Evolutionary conservation across 2,329 filamentous ascomycete species (phyloP).

Genomic region (Fusarium sp.): DNA sequence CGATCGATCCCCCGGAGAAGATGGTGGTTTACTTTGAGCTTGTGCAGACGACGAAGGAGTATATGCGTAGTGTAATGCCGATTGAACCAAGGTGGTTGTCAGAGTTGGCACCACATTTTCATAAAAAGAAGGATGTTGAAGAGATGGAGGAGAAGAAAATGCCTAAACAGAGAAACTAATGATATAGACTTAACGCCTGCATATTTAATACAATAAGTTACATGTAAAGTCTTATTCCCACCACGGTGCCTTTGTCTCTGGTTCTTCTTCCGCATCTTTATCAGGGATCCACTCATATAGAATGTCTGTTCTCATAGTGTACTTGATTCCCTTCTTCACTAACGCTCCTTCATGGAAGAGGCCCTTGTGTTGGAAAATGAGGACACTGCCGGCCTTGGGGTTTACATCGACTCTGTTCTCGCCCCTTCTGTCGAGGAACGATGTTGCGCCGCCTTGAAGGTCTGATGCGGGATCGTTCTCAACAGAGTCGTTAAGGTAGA

Average conservation of each 20-base stretch:
- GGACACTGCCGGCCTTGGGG: conserved; percentile 66
- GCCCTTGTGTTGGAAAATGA: conserved; percentile 68
- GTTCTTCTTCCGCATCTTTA: not conserved
- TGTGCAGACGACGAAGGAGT: conserved; percentile 88
- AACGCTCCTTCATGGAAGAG: conserved; percentile 65
- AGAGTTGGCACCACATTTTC: conserved; percentile 93
- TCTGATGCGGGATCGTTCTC: conserved; percentile 34
- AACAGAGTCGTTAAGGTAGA: conserved; percentile 56
- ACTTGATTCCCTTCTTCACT: conserved; percentile 64
- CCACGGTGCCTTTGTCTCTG: not conserved
- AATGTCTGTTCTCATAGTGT: conserved; percentile 67
- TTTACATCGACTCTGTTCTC: conserved; percentile 62
- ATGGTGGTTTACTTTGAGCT: conserved; percentile 90
- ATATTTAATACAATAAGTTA: conserved; percentile 9
- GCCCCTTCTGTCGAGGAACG: conserved; percentile 60
- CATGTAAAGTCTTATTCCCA: not conserved
- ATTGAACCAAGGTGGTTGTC: conserved; percentile 86
- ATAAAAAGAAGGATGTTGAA: conserved; percentile 92
- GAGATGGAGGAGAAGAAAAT: conserved; percentile 79
- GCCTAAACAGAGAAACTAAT: conserved; percentile 50
- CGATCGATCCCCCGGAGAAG: conserved; percentile 78
- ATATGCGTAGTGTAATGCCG: conserved; percentile 88
- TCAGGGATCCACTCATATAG: conserved; percentile 56
- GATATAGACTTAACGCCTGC: conserved; percentile 2
- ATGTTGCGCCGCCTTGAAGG: conserved; percentile 65